These are phyloP conservation scores for Aspergillus floridensis DNA, from an alignment of 2,329 filamentous ascomycete genomes.

Conservation along the genomic window DNA sequence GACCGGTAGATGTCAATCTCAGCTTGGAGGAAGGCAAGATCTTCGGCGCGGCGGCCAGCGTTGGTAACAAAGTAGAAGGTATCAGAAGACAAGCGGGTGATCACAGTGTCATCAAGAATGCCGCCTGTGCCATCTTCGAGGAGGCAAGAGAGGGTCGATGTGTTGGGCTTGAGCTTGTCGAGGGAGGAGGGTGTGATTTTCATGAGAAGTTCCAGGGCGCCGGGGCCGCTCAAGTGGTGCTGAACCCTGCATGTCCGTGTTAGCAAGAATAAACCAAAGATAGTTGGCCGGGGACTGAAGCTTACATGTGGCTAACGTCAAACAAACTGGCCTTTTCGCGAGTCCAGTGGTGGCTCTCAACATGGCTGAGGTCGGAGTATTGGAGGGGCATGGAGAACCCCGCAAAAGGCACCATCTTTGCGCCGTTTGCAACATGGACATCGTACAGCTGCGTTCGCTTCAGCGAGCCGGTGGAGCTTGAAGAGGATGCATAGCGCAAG, in stretches of 20 bases:
- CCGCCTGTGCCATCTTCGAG: conserved; percentile 78
- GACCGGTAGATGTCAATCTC: conserved; percentile 64
- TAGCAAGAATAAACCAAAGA: not conserved
- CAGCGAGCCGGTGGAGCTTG: conserved; percentile 23
- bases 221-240: conserved; percentile 77
- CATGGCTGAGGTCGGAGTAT: conserved; percentile 73
- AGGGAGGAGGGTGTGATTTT: conserved; percentile 76
- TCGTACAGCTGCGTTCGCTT: conserved; percentile 70
- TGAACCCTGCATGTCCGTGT: conserved; percentile 56
- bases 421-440: conserved; percentile 73
- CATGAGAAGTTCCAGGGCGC: conserved; percentile 77
- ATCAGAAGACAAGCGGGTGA: conserved; percentile 73
- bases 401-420: conserved; percentile 95
- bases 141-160: conserved; percentile 79
- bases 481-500: conserved; percentile 35
- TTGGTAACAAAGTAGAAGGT: conserved; percentile 94
- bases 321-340: conserved; percentile 85
- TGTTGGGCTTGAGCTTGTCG: conserved; percentile 60
- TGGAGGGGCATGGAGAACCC: conserved; percentile 91
- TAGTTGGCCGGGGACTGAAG: conserved; percentile 3
- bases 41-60: conserved; percentile 86
- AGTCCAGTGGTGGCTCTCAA: conserved; percentile 86
- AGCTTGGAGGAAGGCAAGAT: conserved; percentile 70
- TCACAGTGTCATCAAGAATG: conserved; percentile 91
- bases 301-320: conserved; percentile 93